These are phyloP conservation scores for Avena sativa DNA, from an alignment of 176 grass and related monocot species.

Conservation along the genomic window DNA sequence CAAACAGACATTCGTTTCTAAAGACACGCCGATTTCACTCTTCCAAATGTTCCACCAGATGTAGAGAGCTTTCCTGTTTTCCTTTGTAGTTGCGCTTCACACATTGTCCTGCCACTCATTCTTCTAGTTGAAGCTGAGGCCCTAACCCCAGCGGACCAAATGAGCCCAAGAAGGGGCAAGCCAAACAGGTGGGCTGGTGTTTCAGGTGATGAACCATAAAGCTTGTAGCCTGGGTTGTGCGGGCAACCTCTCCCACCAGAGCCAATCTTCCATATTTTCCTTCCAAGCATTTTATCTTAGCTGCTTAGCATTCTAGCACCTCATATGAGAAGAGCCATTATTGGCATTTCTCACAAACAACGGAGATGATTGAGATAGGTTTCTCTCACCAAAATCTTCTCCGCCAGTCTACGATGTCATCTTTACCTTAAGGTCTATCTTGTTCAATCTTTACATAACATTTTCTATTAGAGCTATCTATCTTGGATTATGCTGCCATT, in stretches of 20 bases:
- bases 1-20: background rate
- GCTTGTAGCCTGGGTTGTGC: background rate
- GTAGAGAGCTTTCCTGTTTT: background rate
- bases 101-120: background rate
- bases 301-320: background rate
- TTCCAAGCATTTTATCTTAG: background rate
- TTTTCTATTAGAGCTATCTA: background rate
- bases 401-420: background rate
- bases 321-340: background rate
- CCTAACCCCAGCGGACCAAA: background rate
- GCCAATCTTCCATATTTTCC: background rate
- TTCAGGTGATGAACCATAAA: background rate
- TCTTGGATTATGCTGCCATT: background rate
- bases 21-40: background rate
- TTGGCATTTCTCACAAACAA: background rate
- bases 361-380: background rate
- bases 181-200: background rate
- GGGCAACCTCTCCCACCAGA: background rate
- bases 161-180: background rate
- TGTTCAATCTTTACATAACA: background rate
- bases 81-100: background rate
- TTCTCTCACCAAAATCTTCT: background rate
- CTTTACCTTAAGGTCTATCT: background rate
- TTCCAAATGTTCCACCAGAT: slow-evolving; percentile 8
- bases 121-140: background rate